Base-by-base conservation (phyloP, 495 filamentous ascomycete genomes). In the Terfezia claveryi region DNA sequence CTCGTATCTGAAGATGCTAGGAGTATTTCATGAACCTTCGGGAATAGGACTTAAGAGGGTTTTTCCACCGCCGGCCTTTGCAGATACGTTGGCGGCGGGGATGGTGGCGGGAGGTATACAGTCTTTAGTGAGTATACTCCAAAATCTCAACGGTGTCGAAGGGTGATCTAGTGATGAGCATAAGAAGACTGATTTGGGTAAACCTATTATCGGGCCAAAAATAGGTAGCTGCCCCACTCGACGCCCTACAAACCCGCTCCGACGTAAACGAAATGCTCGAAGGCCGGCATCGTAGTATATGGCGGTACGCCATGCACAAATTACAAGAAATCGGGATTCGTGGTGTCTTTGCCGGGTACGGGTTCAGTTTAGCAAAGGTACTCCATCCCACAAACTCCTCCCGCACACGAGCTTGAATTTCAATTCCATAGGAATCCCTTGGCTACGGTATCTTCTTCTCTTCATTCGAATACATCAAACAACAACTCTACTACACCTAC, bases 371-470 rank as follows among this genome's bases (percentile, higher is more conserved):
- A 50, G 16, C 86, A 27, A 87, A 87, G 54, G 52, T 58, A 32
- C 27, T 20, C 20, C 20, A 20, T 20, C 20, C 87, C 27, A 93
- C 65, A 85, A 91, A 62, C 57, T 73, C 27, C 2, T 7, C 27
- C 27, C 4, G 4, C 27, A 32, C 27, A 32, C 7, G 27, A 32
- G 4, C 37, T 38, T 32, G 68, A 51, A 20, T 27, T 4, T 20
- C 23, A 12, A 23, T 2, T 5, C 14, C n/a, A 20, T 27, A 58
- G 61, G 87, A 94, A 64, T 77, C 83, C 14, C 69, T 91, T 32
- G 87, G 87, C 1, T 82, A 79, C 61, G 87, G 80, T 9, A 67
- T 85, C 14, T 94, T 94, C 70, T 94, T 94, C 68, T 76, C 79
- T 37, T 76, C 76, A 1, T 94, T 94, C 60, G 87, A 94, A 68